Base-by-base conservation (phyloP, 2,329 filamentous ascomycete genomes). In the Ceratocystis smalleyi region DNA sequence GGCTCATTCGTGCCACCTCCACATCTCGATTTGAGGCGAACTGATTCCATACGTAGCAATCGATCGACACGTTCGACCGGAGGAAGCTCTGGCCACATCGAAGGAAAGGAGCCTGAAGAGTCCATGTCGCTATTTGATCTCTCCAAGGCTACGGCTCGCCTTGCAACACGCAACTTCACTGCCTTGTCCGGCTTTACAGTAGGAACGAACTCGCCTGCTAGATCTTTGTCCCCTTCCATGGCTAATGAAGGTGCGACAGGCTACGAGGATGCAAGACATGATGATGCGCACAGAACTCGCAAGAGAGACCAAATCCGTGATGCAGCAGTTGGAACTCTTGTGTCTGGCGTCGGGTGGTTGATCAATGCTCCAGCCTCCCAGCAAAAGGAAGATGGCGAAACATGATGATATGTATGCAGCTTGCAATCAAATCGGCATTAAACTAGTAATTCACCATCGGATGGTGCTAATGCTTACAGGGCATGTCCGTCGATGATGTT, bases 281-380 rank as follows among this genome's bases (percentile, higher is more conserved):
- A 68, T n/a, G 72, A 72, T 43, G 70, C 72, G 5, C 68, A 71
- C 19, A 68, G 70, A 64, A 69, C 71, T 60, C 73, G 88, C 69
- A 91, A 86, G 76, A 80, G 89, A 69, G 89, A 92, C 71, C 85
- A 87, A 72, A 70, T 87, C 49, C 77, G 83, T 68, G 84, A 86
- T 66, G 84, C 80, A 43, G 84, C 85, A 7, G 83, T 85, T 64
- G 83, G 83, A n/a, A 84, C 83, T 1, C 72, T 87, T 59, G 84
- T 85, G 2, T 83, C 82, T 54, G 82, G 85, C 19, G 81, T 88
- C 27, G 84, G 85, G 0, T 87, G 85, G 85, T 72, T 87, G 59
- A 80, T 87, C 12, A 63, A 55, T 43, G 67, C 67, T 30, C 67
- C 67, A 30, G 63, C 51, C n/a, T 61, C 51, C 43, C 62, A 43